These are phyloP conservation scores for Ascoidea tarda DNA, from an alignment of 805 yeast genomes.

Conservation along the genomic window DNA sequence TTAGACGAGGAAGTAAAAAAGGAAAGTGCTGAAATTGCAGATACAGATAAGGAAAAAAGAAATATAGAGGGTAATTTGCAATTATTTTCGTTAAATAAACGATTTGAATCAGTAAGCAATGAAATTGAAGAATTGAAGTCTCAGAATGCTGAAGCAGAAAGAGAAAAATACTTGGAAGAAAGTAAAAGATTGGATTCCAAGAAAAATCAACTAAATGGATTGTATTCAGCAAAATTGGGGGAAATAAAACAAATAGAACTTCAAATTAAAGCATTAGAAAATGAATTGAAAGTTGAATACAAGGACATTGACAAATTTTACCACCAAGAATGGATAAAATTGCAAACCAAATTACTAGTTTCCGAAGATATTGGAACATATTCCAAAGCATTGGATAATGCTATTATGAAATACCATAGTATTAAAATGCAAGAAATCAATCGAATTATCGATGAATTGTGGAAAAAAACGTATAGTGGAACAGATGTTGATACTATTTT, in stretches of 20 bases:
- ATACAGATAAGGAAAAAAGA: constrained; percentile 7
- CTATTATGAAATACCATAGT: constrained; percentile 87
- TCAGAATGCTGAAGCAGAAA: constrained; percentile 42
- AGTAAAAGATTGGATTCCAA: constrained; percentile 33
- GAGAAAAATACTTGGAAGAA: constrained; percentile 46
- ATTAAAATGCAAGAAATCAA: constrained; percentile 89
- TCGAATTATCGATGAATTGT: constrained; percentile 72
- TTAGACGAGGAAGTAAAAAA: not conserved
- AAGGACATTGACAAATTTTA: constrained; percentile 49
- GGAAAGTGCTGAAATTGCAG: constrained; percentile 3
- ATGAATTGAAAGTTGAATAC: constrained; percentile 60
- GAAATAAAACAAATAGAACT: constrained; percentile 74
- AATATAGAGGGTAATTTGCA: constrained; percentile 9
- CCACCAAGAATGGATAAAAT: constrained; percentile 55
- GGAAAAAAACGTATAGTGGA: constrained; percentile 92
- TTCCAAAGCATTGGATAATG: constrained; percentile 76
- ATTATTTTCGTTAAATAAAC: constrained; percentile 3
- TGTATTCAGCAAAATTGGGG: constrained; percentile 67
- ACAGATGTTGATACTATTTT: constrained; percentile 88
- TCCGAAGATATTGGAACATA: constrained; percentile 74
- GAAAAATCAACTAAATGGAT: constrained; percentile 37
- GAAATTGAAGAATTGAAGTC: constrained; percentile 31
- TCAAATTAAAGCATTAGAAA: constrained; percentile 40
- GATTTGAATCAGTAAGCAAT: constrained; percentile 13
- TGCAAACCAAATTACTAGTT: constrained; percentile 63